Evolutionary conservation across 2,329 filamentous ascomycete species (phyloP), one percentile per base, ranked within the genome.

Genomic region (Cladosporium phlei): DNA sequence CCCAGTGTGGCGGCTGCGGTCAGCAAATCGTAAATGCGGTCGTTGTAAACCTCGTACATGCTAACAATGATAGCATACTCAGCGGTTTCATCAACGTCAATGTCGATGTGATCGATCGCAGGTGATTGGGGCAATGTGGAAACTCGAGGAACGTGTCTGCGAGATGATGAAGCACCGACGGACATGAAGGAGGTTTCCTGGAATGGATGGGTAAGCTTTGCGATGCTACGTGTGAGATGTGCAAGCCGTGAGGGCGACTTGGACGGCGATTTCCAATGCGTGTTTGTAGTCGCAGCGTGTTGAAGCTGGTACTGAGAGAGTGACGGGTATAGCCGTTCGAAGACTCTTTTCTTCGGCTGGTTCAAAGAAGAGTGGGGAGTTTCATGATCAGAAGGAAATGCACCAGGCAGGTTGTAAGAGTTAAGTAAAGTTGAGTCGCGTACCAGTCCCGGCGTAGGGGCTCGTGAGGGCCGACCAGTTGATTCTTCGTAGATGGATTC

Each of bases 31-130:
- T 94, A 97, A 55, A 98, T 97, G 27, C 90, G 83, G 68, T 98
- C 91, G 62, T 98, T 98, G 72, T 98, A 96, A 1, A 98, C 91
- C 66, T 98, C 93, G 67, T 97, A 97, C 90, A 98, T 98, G 45
- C 89, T 95, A 17, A 98, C 77, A 9, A 98, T 73, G 45, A 98
- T 82, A 4, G 86, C 85, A 58, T 96, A 96, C 56, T 95, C 88
- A 46, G 84, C 80, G 16, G 78, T 77, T 1, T 75, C 73, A 52
- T 90, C 85, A 38, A 81, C 73, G 0, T 80, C 75, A 0, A 94
- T 74, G 4, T 76, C 71, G 33, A 95, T 72, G 42, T 82, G 75
- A 65, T 82, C 80, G 43, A 95, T 80, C 53, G 89, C 82, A 7
- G 91, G 91, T 5, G 75, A 70, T 48, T 85, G 80, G 1, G 90